Conservation (phyloP, 1,139 yeast species). For the Lodderomyces jiufengensis region DNA sequence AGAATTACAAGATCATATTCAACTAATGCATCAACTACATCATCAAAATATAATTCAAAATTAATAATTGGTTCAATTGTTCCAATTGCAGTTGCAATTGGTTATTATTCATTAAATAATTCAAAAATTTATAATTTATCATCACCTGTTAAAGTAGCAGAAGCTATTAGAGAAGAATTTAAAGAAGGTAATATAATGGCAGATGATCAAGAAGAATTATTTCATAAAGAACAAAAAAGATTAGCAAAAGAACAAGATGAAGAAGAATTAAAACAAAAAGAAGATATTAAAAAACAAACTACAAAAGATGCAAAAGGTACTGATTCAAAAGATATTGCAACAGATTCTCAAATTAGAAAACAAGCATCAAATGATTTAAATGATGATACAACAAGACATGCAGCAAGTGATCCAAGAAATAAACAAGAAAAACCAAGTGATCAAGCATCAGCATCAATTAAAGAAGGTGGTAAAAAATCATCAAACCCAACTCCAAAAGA, state of each 20-base stretch:
- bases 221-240: slow-evolving; percentile 14
- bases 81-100: slow-evolving; percentile 10
- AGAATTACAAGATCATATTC: slow-evolving; percentile 10
- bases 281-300: slow-evolving; percentile 1
- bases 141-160: slow-evolving; percentile 7
- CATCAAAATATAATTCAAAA: slow-evolving; percentile 3
- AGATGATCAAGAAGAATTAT: slow-evolving; percentile 5
- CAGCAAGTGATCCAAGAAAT: slow-evolving; percentile 5
- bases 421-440: slow-evolving; percentile 1
- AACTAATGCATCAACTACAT: slow-evolving; percentile 3
- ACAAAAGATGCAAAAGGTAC: slow-evolving; percentile 5
- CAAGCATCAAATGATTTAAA: slow-evolving; percentile 4
- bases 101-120: slow-evolving; percentile 4
- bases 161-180: slow-evolving; percentile 8
- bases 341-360: slow-evolving; percentile 6
- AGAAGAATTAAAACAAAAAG: slow-evolving; percentile 5
- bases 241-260: slow-evolving; percentile 10
- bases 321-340: slow-evolving; percentile 6
- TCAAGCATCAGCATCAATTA: background rate
- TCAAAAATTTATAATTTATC: background rate
- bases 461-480: slow-evolving; percentile 3
- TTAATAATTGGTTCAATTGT: slow-evolving; percentile 8
- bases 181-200: slow-evolving; percentile 8
- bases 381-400: slow-evolving; percentile 7
- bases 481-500: slow-evolving; percentile 1